phyloP scores from a whole-genome alignment of 805 yeast species.

The Saccharomyces mikatae region DNA sequence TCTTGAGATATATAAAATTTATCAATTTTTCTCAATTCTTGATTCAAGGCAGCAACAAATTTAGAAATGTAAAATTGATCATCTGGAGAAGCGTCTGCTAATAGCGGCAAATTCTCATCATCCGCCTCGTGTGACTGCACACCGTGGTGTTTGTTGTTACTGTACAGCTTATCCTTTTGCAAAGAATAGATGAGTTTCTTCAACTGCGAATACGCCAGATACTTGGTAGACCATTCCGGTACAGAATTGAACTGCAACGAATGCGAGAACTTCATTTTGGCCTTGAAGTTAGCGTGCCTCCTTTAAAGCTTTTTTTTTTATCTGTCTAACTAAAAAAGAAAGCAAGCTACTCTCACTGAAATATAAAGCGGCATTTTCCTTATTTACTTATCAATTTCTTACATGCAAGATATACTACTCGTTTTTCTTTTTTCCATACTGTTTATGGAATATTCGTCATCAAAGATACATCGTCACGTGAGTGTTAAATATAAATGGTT shows the following conservation, averaged over 20 bases:
- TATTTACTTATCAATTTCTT: not conserved
- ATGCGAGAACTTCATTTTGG: conserved; percentile 82
- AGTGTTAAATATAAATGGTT: not conserved
- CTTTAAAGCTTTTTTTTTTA: not conserved
- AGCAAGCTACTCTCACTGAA: not conserved
- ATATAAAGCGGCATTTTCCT: not conserved
- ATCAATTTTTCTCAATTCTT: conserved; percentile 70
- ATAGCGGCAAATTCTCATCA: conserved; percentile 7
- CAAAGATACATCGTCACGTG: not conserved
- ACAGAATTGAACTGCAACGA: conserved; percentile 94
- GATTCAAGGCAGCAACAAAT: conserved; percentile 67
- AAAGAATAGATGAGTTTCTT: conserved; percentile 77
- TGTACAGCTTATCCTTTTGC: conserved; percentile 51
- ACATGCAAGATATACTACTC: not conserved
- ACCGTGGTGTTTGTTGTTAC: conserved; percentile 4
- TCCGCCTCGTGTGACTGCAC: conserved; percentile 15
- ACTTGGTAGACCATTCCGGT: conserved; percentile 94
- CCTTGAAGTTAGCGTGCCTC: not conserved
- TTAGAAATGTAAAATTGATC: conserved; percentile 43
- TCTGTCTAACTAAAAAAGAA: not conserved
- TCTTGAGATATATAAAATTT: conserved; percentile 66
- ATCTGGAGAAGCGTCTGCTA: conserved; percentile 18
- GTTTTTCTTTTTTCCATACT: not conserved
- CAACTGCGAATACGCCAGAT: conserved; percentile 80
- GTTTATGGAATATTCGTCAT: not conserved